Percentiles rank a stretch among this genome's conserved stretches.
Evolutionary conservation across 495 filamentous ascomycete genomes (phyloP).

Genomic region (Xylaria acuta): DNA sequence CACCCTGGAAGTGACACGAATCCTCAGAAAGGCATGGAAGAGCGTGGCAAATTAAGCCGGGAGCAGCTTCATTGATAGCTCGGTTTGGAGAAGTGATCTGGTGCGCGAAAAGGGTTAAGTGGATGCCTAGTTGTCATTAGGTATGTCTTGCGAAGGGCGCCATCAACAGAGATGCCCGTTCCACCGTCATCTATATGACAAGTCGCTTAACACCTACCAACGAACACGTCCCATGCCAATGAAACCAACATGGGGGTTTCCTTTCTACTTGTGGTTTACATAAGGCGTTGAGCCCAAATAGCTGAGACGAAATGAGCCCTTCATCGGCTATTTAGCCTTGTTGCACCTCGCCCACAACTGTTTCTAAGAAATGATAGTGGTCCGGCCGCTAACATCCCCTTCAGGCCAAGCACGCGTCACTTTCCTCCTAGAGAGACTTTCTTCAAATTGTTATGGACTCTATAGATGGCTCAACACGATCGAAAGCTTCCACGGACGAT

Average conservation of each 20-base stretch:
- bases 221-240: not conserved
- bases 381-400: not conserved
- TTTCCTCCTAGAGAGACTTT: not conserved
- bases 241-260: not conserved
- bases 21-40: conserved; percentile 30
- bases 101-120: not conserved
- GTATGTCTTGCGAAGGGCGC: conserved; percentile 24
- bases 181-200: conserved; percentile 5
- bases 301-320: not conserved
- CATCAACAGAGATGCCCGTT: not conserved
- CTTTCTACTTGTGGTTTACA: not conserved
- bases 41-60: conserved; percentile 16
- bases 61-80: conserved; percentile 20
- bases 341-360: not conserved
- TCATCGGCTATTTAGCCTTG: not conserved
- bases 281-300: not conserved
- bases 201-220: not conserved
- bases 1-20: conserved; percentile 23
- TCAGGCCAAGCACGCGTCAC: conserved; percentile 5
- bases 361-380: not conserved
- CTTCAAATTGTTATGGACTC: conserved; percentile 25
- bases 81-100: not conserved
- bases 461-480: conserved; percentile 15
- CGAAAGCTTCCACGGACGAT: conserved; percentile 21
- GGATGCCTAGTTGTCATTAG: conserved; percentile 14